Conservation (phyloP, 345 rosid species). For the Laguncularia racemosa region DNA sequence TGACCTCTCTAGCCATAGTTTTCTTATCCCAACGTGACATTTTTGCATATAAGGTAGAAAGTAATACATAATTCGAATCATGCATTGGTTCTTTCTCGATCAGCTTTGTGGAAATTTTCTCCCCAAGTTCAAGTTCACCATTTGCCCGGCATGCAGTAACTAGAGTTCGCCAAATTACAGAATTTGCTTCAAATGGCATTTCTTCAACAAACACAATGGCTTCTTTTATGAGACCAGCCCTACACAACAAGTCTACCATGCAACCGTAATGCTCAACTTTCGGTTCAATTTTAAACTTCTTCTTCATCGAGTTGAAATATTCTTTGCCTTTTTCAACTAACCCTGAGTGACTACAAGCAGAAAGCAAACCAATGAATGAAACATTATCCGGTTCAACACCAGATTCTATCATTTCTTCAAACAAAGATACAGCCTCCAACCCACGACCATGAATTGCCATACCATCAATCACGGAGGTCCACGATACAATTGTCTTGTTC, state of each 20-base stretch:
- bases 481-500: conserved; percentile 35
- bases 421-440: conserved; percentile 38
- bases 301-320: conserved; percentile 33
- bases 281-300: conserved; percentile 32
- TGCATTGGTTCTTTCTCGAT: conserved; percentile 31
- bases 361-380: conserved; percentile 43
- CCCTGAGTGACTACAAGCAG: conserved; percentile 42
- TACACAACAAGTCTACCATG: conserved; percentile 45
- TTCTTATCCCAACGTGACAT: conserved; percentile 43
- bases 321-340: conserved; percentile 36
- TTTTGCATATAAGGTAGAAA: conserved; percentile 41
- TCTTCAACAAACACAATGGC: conserved; percentile 33
- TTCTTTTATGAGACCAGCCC: conserved; percentile 37
- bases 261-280: conserved; percentile 44
- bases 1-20: conserved; percentile 32
- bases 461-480: conserved; percentile 55
- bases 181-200: conserved; percentile 45
- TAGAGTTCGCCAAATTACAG: conserved; percentile 38
- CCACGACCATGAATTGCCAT: conserved; percentile 58
- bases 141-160: conserved; percentile 35
- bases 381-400: conserved; percentile 42
- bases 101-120: conserved; percentile 30
- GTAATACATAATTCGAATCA: conserved; percentile 31
- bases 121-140: conserved; percentile 39
- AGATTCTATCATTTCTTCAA: conserved; percentile 34